These are phyloP conservation scores for Psilocybe azurescens DNA, from an alignment of 768 basidiomycete genomes.

Conservation along the genomic window DNA sequence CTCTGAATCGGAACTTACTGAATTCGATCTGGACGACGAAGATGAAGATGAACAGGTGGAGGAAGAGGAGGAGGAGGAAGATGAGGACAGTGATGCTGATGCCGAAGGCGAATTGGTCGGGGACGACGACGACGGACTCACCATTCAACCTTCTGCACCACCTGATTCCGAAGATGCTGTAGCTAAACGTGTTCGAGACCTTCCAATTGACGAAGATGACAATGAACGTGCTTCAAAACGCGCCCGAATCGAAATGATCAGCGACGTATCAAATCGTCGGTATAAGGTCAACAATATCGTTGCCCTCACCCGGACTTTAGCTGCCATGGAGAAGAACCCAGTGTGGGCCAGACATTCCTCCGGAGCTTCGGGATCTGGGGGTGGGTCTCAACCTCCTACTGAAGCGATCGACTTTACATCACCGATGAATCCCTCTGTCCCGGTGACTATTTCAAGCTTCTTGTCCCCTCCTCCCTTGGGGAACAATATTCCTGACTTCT, in stretches of 20 bases:
- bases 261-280: not conserved
- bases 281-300: conserved; percentile 6
- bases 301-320: conserved; percentile 15
- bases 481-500: not conserved
- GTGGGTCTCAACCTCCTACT: not conserved
- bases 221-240: conserved; percentile 11
- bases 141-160: no score
- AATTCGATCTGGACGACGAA: conserved; percentile 19
- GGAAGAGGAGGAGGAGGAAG: not conserved
- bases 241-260: conserved; percentile 6
- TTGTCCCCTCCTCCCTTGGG: not conserved
- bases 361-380: not conserved
- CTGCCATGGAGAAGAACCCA: conserved; percentile 8
- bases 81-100: not conserved
- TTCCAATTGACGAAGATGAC: conserved; percentile 14
- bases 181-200: conserved; percentile 8
- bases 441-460: no score
- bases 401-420: not conserved
- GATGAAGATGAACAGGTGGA: conserved; percentile 1
- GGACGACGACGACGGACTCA: not conserved
- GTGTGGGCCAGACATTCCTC: not conserved
- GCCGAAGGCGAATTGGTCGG: conserved; percentile 25
- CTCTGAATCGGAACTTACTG: conserved; percentile 28
- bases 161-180: not conserved
- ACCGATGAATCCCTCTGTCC: not conserved